Base-by-base conservation (phyloP, 176 grass and related monocot species). In the Cymbopogon citratus region DNA sequence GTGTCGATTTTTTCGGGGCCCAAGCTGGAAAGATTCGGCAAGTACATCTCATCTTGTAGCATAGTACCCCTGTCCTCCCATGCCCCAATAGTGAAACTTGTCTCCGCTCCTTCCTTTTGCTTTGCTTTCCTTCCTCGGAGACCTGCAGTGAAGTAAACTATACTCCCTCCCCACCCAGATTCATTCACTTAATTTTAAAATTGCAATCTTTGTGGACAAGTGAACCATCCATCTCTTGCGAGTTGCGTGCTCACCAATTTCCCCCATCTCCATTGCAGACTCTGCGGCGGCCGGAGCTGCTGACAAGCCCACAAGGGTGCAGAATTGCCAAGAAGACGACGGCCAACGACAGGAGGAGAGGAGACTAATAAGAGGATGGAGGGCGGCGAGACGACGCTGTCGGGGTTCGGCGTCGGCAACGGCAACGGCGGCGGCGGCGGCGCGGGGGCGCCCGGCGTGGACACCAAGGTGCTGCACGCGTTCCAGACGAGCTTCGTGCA, bases 401-500 rank as follows among this genome's bases (percentile, higher is more conserved):
- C 82, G 10, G 87, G 61, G 45, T 83, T 83, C 73, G 80, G 63
- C n/a, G 66, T 14, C 21, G 78, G n/a, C n/a, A n/a, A n/a, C n/a
- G n/a, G n/a, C n/a, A n/a, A n/a, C n/a, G n/a, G n/a, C 73, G 80
- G 63, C n/a, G 66, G 9, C 21, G 78, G 21, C 35, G 40, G 23
- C 2, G n/a, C 21, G 1, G 54, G 28, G 14, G 23, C 3, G 3
- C 28, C 62, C 36, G 78, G 56, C 23, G 78, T 74, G 6, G 92
- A 94, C 79, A 83, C 72, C 54, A 92, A 85, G 77, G 92, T 90
- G 81, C 71, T 92, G 81, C 90, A 94, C 59, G 80, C 87, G 71
- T 94, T 94, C 80, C 92, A 90, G 81, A 90, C 81, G 74, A 94
- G 92, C 87, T 94, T 94, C 79, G 90, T 92, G 77, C 90, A 94